Percentiles rank a stretch among this genome's conserved stretches.
Conservation (phyloP, 495 filamentous ascomycete species). For the Arthonia radiata region DNA sequence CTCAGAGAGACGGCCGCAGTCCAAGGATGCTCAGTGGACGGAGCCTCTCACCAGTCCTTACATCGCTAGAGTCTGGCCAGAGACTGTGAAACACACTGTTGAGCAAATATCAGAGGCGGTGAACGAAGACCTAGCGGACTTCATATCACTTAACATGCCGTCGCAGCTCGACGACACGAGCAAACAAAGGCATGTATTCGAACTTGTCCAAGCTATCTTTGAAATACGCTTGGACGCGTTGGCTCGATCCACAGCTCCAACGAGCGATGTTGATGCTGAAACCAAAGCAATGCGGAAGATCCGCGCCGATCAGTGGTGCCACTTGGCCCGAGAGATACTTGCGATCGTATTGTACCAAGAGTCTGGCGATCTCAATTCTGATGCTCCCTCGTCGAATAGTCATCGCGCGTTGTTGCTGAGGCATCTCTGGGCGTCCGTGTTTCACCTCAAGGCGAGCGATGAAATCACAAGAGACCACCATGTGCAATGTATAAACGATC, state of each 20-base stretch:
- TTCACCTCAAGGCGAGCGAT: conserved; percentile 43
- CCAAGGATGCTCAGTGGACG: conserved; percentile 43
- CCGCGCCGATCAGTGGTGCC: conserved; percentile 49
- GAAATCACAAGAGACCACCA: conserved; percentile 50
- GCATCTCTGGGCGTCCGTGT: conserved; percentile 69
- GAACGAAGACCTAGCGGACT: conserved; percentile 41
- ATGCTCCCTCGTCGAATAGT: conserved; percentile 8
- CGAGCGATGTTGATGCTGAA: conserved; percentile 34
- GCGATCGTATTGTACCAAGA: conserved; percentile 10
- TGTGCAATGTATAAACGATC: conserved; percentile 53
- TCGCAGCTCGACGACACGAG: conserved; percentile 17
- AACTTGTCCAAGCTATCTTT: conserved; percentile 54
- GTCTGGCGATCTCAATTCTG: conserved; percentile 10
- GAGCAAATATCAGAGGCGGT: no score
- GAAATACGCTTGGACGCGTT: conserved; percentile 81
- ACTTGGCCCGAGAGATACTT: conserved; percentile 40
- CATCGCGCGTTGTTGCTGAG: conserved; percentile 20
- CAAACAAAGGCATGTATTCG: conserved; percentile 17
- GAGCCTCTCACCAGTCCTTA: conserved; percentile 25
- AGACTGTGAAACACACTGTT: conserved; percentile 41
- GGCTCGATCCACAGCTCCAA: conserved; percentile 47
- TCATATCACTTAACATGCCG: conserved; percentile 28
- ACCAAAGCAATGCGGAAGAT: conserved; percentile 38
- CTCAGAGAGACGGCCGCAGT: conserved; percentile 29
- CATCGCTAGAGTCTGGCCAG: conserved; percentile 36